Base-by-base conservation (phyloP, 345 rosid species). In the Combretum micranthum region DNA sequence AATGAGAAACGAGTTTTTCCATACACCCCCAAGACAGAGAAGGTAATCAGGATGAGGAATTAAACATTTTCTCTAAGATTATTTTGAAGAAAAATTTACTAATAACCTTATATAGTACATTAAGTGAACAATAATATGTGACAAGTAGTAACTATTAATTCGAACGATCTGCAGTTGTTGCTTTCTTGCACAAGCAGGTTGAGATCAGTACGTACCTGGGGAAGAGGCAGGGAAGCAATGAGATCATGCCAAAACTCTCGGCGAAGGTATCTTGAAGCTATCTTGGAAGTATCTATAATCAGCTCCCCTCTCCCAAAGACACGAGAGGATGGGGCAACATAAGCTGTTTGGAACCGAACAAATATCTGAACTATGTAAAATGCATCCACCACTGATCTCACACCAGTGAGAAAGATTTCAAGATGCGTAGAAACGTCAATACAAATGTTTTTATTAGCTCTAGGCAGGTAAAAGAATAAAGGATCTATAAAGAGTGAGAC, bases 271-370 rank as follows among this genome's bases (percentile, higher is more conserved):
- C 72, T 75, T 11, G 73, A 60, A 51, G 83, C 67, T 39, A 84
- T 75, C 74, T 64, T 76, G 16, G 61, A 26, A 56, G 76, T 69
- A 52, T 81, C 74, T 13, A 81, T 42, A 12, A 77, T 81, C 39
- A 84, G 75, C 67, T 84, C 90, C 21, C 86, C 90, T 76, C 86
- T 70, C 45, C 86, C 86, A 44, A 77, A 69, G 3, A 81, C 84
- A 13, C 85, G 80, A 57, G 87, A 81, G n/a, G 87, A 77, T 39
- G 87, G 85, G 68, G 80, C 85, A 13, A 81, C 69, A 55, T 73
- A 79, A 62, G 87, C 85, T 8, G 83, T 84, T 44, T 72, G 75
- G 59, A 79, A 77, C 43, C 69, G 65, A 60, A 84, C 25, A 21
- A 73, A 68, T 20, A 81, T 72, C 59, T 74, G 78, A 47, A 72